phyloP scores from a whole-genome alignment of 257 asterid genomes.

The Echites panduratus region DNA sequence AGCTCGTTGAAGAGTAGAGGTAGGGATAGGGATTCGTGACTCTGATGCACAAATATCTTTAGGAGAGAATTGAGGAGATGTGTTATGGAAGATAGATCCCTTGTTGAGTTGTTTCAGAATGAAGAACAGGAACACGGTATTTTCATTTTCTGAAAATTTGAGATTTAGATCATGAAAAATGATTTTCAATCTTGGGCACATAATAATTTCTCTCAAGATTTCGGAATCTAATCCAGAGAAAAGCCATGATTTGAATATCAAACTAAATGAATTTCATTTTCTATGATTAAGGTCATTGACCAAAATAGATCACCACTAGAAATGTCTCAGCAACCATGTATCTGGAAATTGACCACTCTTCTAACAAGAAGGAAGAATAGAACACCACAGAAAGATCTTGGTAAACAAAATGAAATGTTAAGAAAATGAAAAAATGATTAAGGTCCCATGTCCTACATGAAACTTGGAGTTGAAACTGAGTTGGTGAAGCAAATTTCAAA shows the following conservation, averaged over 20 bases:
- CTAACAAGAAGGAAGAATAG: neutral
- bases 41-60: neutral
- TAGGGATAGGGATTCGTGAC: neutral
- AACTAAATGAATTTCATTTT: neutral
- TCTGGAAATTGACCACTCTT: neutral
- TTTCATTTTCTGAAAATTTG: neutral
- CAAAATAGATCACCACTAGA: too few relatives aligned
- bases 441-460: neutral
- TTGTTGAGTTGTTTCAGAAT: neutral
- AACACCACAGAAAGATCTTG: too few relatives aligned
- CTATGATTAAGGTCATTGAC: too few relatives aligned
- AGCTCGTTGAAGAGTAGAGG: neutral
- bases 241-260: neutral
- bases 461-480: neutral
- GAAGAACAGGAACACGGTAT: neutral
- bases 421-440: neutral
- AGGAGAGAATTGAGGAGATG: neutral
- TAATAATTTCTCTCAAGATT: neutral
- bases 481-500: slow-evolving; percentile 1
- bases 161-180: neutral
- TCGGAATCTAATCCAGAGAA: neutral
- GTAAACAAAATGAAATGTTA: neutral
- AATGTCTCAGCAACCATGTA: neutral
- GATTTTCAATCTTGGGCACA: neutral
- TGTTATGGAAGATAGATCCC: neutral